These are phyloP conservation scores for Meira miltonrushii DNA, from an alignment of 1,284 basidiomycete species.

Conservation along the genomic window DNA sequence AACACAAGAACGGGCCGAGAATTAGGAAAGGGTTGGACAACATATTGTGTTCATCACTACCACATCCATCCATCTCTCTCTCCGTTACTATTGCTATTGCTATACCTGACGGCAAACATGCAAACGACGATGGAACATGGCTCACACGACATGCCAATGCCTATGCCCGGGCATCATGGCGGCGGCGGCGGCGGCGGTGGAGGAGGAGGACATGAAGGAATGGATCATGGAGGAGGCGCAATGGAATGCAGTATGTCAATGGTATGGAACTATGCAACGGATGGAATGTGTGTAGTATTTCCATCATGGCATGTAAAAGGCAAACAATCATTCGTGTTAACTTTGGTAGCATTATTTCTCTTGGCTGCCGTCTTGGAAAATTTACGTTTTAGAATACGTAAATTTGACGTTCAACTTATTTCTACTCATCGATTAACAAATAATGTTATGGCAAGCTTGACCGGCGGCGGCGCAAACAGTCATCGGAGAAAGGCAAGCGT, in stretches of 20 bases:
- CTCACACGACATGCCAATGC: slow-evolving; percentile 7
- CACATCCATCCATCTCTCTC: too few species aligned
- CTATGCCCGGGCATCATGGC: slow-evolving; percentile 5
- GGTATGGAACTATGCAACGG: neutral
- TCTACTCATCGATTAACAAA: neutral
- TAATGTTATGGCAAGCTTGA: neutral
- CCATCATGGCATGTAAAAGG: neutral
- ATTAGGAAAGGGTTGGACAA: too few species aligned
- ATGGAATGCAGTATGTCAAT: slow-evolving; percentile 9
- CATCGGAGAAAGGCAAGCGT: slow-evolving; percentile 2
- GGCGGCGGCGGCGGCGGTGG: too few species aligned
- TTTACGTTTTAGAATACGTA: neutral
- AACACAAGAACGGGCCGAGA: too few species aligned
- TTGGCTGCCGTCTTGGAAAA: neutral
- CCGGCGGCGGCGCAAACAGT: too few species aligned
- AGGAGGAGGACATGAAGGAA: neutral
- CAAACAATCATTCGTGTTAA: neutral
- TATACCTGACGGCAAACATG: neutral
- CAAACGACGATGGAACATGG: neutral
- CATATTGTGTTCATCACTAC: too few species aligned
- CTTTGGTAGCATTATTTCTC: neutral
- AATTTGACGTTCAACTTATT: slow-evolving; percentile 4
- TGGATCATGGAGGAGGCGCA: neutral
- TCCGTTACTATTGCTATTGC: too few species aligned
- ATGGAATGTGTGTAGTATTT: slow-evolving; percentile 5